Base-by-base conservation (phyloP, 805 yeast genomes). In the Peterozyma toletana region DNA sequence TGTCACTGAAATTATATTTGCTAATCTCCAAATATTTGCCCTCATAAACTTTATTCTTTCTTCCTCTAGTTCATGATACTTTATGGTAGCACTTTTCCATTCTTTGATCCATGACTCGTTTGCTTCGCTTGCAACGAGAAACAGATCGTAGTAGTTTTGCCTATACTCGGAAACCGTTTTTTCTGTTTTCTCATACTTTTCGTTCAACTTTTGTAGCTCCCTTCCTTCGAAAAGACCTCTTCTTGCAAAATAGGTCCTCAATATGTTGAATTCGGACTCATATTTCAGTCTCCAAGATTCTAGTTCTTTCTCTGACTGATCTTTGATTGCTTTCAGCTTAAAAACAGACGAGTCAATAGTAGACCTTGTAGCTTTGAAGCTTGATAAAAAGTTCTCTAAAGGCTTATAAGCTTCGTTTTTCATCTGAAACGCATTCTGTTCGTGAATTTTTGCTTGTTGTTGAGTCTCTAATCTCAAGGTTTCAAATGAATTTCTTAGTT, bases 21-120 rank as follows among this genome's bases (percentile, higher is more conserved):
- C 79, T 55, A 71, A 86, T 37, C 80, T 84, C 85, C 95, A 88
- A 47, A 88, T 60, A 51, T 80, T 85, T 14, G 82, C 67, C 53
- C 86, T 83, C 45, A 84, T 56, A 48, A 80, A 73, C 53, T 82
- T 83, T 44, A 86, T 75, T 49, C 90, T 73, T 56, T 84, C 88
- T 40, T 78, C 76, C 56, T 87, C 96, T 39, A 84, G 60, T 42
- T 66, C 72, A 60, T 87, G 89, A 49, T 83, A 68, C 48, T 73
- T 74, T 49, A 72, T 77, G 38, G 86, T 73, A 0, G 84, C 70
- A 5, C 67, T 56, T 46, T 71, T 68, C 96, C 96, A 87, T 51
- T 86, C 89, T 30, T 76, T 63, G 44, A 75, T 72, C 83, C 87
- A 88, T 2, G 71, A 59, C 33, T 81, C 83, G 48, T 76, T 72